phyloP scores from a whole-genome alignment of 345 rosid genomes.

The Eucalyptus grandis region DNA sequence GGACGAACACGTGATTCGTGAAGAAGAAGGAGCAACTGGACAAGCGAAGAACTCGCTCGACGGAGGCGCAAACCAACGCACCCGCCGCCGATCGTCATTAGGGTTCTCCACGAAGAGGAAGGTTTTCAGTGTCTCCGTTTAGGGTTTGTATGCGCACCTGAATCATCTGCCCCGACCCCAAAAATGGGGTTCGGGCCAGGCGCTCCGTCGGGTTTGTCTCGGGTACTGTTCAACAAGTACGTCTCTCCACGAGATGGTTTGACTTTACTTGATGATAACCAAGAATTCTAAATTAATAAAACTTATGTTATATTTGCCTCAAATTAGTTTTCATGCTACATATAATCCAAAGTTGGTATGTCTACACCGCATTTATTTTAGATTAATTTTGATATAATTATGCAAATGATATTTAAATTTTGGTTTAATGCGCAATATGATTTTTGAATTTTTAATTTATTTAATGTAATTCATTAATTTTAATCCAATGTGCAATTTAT shows the following conservation, averaged over 20 bases:
- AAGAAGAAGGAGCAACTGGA: neutral
- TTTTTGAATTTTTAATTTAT: too few species aligned
- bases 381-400: neutral
- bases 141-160: neutral
- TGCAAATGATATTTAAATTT: too few species aligned
- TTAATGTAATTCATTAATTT: too few species aligned
- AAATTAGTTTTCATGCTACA: neutral
- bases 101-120: neutral
- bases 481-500: accelerated
- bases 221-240: too few species aligned
- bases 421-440: accelerated
- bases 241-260: neutral
- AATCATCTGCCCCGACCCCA: neutral
- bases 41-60: neutral
- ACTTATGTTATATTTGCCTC: neutral
- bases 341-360: neutral
- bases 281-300: too few species aligned
- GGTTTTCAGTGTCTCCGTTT: neutral
- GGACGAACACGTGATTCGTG: neutral
- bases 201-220: neutral
- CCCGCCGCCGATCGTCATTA: neutral
- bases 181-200: neutral
- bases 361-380: neutral
- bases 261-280: neutral
- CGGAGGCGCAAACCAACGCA: neutral